Conservation (phyloP, 1,139 yeast genomes). For the Martiniozyma asiatica region DNA sequence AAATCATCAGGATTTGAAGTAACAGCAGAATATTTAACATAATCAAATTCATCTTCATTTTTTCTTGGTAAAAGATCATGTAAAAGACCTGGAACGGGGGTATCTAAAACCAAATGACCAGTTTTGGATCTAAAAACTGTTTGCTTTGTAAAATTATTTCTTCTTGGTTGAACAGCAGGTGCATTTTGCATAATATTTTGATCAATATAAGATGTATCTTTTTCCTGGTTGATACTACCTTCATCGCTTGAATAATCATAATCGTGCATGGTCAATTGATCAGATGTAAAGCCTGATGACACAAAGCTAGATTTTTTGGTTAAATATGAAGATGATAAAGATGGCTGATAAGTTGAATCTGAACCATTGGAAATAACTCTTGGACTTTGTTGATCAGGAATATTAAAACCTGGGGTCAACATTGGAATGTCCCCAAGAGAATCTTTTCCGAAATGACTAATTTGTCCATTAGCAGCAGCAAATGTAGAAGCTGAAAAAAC, state of each 20-base stretch:
- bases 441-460: conserved; percentile 13
- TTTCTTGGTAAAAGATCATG: conserved; percentile 28
- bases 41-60: conserved; percentile 76
- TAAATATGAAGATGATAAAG: conserved; percentile 6
- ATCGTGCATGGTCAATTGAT: conserved; percentile 13
- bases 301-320: conserved; percentile 10
- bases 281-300: conserved; percentile 12
- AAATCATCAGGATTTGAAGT: conserved; percentile 84
- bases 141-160: conserved; percentile 22
- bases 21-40: conserved; percentile 91
- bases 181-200: conserved; percentile 8
- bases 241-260: conserved; percentile 8
- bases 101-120: conserved; percentile 61
- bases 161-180: conserved; percentile 22
- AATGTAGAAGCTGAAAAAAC: conserved; percentile 51
- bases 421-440: conserved; percentile 16
- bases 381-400: conserved; percentile 9
- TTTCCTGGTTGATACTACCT: conserved; percentile 2
- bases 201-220: conserved; percentile 8
- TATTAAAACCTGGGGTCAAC: conserved; percentile 11
- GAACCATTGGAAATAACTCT: conserved; percentile 10
- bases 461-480: conserved; percentile 38
- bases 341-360: conserved; percentile 6
- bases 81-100: conserved; percentile 86
- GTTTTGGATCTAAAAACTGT: conserved; percentile 22